Evolutionary conservation across 2,329 filamentous ascomycete species (phyloP).

Genomic region (Neonectria coccinea): DNA sequence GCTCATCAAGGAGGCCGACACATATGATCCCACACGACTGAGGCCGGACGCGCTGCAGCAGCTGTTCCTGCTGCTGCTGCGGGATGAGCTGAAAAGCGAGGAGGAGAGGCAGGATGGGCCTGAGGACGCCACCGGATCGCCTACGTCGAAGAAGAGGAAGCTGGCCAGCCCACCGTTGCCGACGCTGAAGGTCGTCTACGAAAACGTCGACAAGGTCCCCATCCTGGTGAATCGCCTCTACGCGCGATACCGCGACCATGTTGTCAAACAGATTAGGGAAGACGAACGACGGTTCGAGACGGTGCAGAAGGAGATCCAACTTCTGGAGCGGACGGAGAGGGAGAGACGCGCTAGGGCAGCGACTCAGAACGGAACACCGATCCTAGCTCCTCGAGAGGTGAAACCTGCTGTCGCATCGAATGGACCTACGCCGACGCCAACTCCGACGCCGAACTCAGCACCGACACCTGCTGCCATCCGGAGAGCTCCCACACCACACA

Average conservation of each 20-base stretch:
- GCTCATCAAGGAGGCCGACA: constrained; percentile 75
- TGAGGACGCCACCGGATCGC: constrained; percentile 60
- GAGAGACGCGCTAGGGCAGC: constrained; percentile 53
- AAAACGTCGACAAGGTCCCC: constrained; percentile 76
- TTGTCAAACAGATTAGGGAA: constrained; percentile 76
- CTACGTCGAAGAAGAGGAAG: constrained; percentile 80
- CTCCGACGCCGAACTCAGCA: constrained; percentile 32
- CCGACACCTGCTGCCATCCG: constrained; percentile 41
- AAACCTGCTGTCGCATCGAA: constrained; percentile 44
- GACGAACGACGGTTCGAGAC: constrained; percentile 76
- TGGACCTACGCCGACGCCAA: constrained; percentile 39
- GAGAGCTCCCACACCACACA: constrained; percentile 47
- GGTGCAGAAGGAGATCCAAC: constrained; percentile 74
- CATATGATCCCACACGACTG: constrained; percentile 80
- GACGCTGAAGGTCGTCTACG: constrained; percentile 73
- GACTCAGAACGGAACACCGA: constrained; percentile 50
- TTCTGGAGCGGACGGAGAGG: constrained; percentile 68
- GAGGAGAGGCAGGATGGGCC: constrained; percentile 49
- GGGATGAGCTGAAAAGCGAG: constrained; percentile 75
- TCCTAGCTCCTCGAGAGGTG: constrained; percentile 49
- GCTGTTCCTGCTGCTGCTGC: constrained; percentile 80
- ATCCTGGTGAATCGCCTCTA: constrained; percentile 80
- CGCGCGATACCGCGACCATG: constrained; percentile 75
- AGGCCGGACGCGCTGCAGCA: constrained; percentile 82
- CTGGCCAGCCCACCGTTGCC: constrained; percentile 72